Conservation (phyloP, 345 rosid genomes). For the Hibiscus tridactylites region DNA sequence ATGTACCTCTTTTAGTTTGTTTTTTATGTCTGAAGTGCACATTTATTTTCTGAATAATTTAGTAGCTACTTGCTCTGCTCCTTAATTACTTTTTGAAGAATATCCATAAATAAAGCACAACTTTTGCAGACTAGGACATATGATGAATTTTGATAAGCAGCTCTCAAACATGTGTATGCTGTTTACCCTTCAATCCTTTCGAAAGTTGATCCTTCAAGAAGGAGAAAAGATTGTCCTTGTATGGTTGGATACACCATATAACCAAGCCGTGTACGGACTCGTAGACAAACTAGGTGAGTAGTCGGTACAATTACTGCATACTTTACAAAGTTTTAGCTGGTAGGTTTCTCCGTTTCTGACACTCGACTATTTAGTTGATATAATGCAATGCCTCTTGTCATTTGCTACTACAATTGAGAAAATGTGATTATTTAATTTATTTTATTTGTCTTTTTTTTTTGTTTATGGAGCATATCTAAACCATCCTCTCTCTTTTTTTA, state of each 20-base stretch:
- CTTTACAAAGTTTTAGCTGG: neutral
- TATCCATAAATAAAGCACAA: conserved; percentile 10
- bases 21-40: neutral
- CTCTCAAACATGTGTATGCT: conserved; percentile 76
- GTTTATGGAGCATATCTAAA: conserved; percentile 5
- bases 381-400: conserved; percentile 5
- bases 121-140: conserved; percentile 44
- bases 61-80: conserved; percentile 5
- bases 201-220: conserved; percentile 87
- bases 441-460: too few species aligned
- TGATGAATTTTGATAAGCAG: conserved; percentile 53
- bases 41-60: neutral
- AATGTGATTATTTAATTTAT: neutral
- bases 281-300: conserved; percentile 83
- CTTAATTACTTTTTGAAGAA: neutral
- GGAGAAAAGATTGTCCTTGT: conserved; percentile 95
- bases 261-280: conserved; percentile 92
- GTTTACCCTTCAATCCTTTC: conserved; percentile 78
- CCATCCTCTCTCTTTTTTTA: conserved; percentile 1
- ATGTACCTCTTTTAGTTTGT: neutral
- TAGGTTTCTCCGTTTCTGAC: neutral
- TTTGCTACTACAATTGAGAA: conserved; percentile 6
- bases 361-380: conserved; percentile 8
- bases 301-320: conserved; percentile 1
- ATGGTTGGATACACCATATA: conserved; percentile 91